These are phyloP conservation scores for Hypoxylon sp. DNA, from an alignment of 2,329 filamentous ascomycete genomes.

Conservation along the genomic window DNA sequence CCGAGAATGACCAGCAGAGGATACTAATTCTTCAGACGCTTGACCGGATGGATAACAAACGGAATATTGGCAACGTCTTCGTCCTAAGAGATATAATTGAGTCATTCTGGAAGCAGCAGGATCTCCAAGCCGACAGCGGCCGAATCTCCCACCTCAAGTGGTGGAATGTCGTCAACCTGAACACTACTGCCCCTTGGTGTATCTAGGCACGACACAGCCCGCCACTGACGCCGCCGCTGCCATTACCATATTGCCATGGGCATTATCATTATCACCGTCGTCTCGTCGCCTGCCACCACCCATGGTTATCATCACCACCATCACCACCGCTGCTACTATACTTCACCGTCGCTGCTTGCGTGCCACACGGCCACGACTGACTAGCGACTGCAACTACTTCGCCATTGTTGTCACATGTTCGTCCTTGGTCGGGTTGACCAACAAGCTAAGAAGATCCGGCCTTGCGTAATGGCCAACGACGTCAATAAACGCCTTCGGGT, in stretches of 20 bases:
- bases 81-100: conserved; percentile 55
- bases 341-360: not conserved
- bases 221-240: not conserved
- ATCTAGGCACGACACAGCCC: conserved; percentile 37
- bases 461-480: conserved; percentile 50
- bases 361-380: not conserved
- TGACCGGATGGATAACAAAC: conserved; percentile 52
- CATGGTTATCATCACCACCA: not conserved
- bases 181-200: conserved; percentile 47
- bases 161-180: conserved; percentile 50
- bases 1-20: conserved; percentile 51
- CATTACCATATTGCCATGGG: not conserved
- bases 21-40: conserved; percentile 51
- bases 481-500: conserved; percentile 51
- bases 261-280: not conserved
- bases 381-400: conserved; percentile 31
- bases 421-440: conserved; percentile 48
- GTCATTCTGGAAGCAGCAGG: conserved; percentile 55
- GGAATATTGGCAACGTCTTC: conserved; percentile 55
- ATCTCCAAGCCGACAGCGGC: conserved; percentile 49
- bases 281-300: not conserved
- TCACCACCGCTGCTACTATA: not conserved
- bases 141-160: conserved; percentile 46
- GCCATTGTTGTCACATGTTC: conserved; percentile 43
- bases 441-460: conserved; percentile 52